Evolutionary conservation across 192 early-diverging fungal species (phyloP), one percentile per base, ranked within the genome.

Genomic region (Gaertneriomyces sp.): DNA sequence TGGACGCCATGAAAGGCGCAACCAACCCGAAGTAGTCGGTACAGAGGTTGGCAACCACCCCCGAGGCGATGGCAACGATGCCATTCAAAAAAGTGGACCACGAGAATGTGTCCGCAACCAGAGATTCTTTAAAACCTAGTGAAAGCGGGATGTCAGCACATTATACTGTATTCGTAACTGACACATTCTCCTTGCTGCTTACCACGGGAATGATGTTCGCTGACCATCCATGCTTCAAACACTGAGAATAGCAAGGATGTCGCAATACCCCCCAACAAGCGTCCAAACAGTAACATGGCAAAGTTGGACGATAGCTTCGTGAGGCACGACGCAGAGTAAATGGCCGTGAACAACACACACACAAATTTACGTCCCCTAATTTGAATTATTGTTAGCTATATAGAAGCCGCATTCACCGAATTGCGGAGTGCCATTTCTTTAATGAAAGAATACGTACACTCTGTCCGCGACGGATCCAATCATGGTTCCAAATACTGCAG

Each of bases 381-480:
- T 49, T 0, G 1, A 49, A 17, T 17, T 2, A 17, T 49, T n/a
- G 47, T 49, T 14, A 49, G 47, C 12, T 17, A 14, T 17, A 49
- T 17, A 2, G 25, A 33, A 33, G 25, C 25, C 25, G 25, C 2
- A 33, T 33, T 33, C 25, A 33, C 25, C 25, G 12, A n/a, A 2
- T 12, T 56, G 14, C 25, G 16, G 14, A 2, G 11, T 56, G 12
- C 54, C 1, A 12, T 38, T n/a, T 10, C 33, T 14, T 6, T 12
- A 5, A 39, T 33, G 25, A 12, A 55, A 46, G 20, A 9, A 38
- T 39, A 58, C 78, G 45, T 79, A 89, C 89, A 76, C 73, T 58
- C 74, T 81, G 60, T 91, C 90, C 10, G 86, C 88, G 11, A 88
- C 61, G 51, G 84, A 83, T 63, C 89, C 90, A 45, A 89, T 67